Percentiles rank a stretch among this genome's conserved stretches.
phyloP scores from a whole-genome alignment of 345 rosid species.

The Stellera chamaejasme region DNA sequence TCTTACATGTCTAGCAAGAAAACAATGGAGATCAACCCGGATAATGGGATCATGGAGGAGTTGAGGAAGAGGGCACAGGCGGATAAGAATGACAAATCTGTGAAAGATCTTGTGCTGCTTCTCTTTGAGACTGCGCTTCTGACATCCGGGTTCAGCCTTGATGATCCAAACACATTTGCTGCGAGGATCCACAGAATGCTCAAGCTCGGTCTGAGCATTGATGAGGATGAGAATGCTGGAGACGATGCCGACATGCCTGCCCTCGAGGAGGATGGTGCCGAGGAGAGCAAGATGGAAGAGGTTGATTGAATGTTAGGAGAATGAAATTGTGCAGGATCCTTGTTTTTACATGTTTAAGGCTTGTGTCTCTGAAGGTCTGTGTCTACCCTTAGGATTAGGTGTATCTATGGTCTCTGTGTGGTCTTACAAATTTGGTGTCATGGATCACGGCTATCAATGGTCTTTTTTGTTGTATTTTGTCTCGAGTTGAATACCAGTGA shows the following conservation, averaged over 20 bases:
- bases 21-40: conserved; percentile 85
- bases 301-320: conserved; percentile 36
- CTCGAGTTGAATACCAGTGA: too few relatives aligned
- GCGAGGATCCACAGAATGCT: conserved; percentile 84
- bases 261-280: conserved; percentile 69
- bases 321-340: too few relatives aligned
- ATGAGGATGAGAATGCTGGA: conserved; percentile 47
- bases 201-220: conserved; percentile 79
- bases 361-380: too few relatives aligned
- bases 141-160: conserved; percentile 85
- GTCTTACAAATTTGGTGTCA: background rate
- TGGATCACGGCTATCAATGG: too few relatives aligned
- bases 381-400: background rate
- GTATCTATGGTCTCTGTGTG: background rate
- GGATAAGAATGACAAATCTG: conserved; percentile 81
- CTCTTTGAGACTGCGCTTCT: conserved; percentile 75
- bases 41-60: conserved; percentile 89
- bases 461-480: too few relatives aligned
- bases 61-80: conserved; percentile 72
- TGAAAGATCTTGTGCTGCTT: conserved; percentile 66
- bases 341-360: background rate
- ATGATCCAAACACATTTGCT: conserved; percentile 77
- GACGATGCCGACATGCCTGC: conserved; percentile 73
- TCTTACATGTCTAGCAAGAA: conserved; percentile 92
- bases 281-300: conserved; percentile 95